Percentiles rank a stretch among this genome's conserved stretches.
Conservation (phyloP, 2,329 filamentous ascomycete species). For the Trichoderma harzianum region DNA sequence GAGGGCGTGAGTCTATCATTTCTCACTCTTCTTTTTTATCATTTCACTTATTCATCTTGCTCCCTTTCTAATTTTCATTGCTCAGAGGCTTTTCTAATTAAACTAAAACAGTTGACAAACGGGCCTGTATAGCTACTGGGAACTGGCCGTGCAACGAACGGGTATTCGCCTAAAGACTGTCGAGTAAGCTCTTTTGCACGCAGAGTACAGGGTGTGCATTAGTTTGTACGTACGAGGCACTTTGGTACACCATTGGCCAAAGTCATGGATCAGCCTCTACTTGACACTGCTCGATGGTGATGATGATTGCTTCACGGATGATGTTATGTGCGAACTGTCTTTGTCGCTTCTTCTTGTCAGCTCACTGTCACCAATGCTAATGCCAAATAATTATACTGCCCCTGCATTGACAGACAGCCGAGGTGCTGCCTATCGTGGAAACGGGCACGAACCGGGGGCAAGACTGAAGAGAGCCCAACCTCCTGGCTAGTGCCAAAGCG, state of each 20-base stretch:
- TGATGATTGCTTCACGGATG: neutral
- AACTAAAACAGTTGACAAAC: neutral
- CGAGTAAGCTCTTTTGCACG: neutral
- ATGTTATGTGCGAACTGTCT: neutral
- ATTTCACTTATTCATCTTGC: neutral
- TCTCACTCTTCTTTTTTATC: neutral
- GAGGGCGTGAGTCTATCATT: neutral
- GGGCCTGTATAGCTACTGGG: neutral
- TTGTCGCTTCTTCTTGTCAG: neutral
- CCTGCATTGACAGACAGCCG: neutral
- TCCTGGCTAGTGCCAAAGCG: conserved; percentile 15
- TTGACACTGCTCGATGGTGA: neutral
- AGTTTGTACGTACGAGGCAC: neutral
- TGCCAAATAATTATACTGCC: neutral
- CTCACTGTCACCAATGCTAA: neutral
- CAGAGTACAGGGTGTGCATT: neutral
- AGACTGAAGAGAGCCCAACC: neutral
- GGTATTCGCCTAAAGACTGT: neutral
- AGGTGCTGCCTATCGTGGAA: conserved; percentile 3
- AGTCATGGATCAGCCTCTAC: neutral
- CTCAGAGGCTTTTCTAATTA: neutral
- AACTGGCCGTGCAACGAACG: neutral
- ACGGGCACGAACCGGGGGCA: conserved; percentile 2
- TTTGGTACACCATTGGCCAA: neutral
- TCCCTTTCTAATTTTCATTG: neutral